Percentiles rank a stretch among this genome's conserved stretches.
These are phyloP conservation scores for Apodospora peruviana DNA, from an alignment of 495 filamentous ascomycete genomes.

Conservation along the genomic window DNA sequence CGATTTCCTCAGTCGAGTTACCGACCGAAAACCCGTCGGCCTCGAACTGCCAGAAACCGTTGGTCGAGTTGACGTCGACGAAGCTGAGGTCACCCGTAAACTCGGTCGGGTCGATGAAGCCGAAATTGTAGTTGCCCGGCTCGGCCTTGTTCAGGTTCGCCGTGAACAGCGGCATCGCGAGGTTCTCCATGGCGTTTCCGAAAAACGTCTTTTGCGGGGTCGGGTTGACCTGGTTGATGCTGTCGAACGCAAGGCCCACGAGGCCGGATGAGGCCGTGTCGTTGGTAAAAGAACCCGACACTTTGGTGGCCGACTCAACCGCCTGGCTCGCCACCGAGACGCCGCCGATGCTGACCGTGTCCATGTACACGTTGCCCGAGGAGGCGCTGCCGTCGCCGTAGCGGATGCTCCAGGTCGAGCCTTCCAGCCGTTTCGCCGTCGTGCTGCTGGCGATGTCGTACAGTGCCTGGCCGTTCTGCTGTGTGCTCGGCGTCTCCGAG, in stretches of 20 bases:
- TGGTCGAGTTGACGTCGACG: constrained; percentile 49
- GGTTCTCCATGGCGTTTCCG: constrained; percentile 56
- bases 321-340: constrained; percentile 62
- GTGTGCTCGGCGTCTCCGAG: constrained; percentile 36
- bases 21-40: constrained; percentile 53
- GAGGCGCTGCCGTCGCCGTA: constrained; percentile 73
- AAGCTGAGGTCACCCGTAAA: constrained; percentile 60
- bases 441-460: constrained; percentile 50
- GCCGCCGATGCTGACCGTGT: constrained; percentile 70
- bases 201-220: constrained; percentile 66
- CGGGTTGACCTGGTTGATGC: constrained; percentile 66
- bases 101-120: constrained; percentile 35
- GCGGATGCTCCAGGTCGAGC: constrained; percentile 58
- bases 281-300: constrained; percentile 59
- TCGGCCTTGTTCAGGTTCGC: constrained; percentile 57
- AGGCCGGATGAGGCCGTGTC: constrained; percentile 62
- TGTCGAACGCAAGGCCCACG: constrained; percentile 69
- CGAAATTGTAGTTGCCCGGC: constrained; percentile 24
- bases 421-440: constrained; percentile 45
- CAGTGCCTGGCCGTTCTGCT: constrained; percentile 46
- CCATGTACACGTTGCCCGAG: constrained; percentile 64
- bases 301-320: constrained; percentile 61
- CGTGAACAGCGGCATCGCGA: constrained; percentile 65
- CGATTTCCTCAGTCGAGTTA: constrained; percentile 4
- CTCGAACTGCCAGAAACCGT: constrained; percentile 73